phyloP scores from a whole-genome alignment of 2,329 filamentous ascomycete species.

The Aspergillus tubingensis region DNA sequence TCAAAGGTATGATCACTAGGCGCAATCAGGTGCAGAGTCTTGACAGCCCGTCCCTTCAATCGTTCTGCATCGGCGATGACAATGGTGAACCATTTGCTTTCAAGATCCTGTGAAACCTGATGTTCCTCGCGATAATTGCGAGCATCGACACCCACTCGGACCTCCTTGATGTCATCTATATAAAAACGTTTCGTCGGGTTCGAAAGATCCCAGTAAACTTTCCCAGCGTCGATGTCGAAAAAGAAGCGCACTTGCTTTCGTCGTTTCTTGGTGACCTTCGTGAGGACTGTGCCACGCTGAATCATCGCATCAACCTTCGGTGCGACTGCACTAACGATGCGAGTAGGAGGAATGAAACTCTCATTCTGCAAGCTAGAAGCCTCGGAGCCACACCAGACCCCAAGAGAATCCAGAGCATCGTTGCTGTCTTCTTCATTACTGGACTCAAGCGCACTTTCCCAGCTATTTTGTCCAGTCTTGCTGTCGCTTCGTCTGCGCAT shows the following conservation, averaged over 20 bases:
- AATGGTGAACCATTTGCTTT: slow-evolving; percentile 83
- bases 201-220: slow-evolving; percentile 82
- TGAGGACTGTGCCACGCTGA: slow-evolving; percentile 74
- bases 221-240: slow-evolving; percentile 79
- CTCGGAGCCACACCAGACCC: slow-evolving; percentile 46
- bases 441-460: slow-evolving; percentile 46
- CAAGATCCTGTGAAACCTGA: slow-evolving; percentile 65
- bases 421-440: slow-evolving; percentile 44
- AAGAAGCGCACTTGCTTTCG: slow-evolving; percentile 72
- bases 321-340: slow-evolving; percentile 44
- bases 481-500: slow-evolving; percentile 87
- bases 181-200: slow-evolving; percentile 83
- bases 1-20: slow-evolving; percentile 70
- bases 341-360: slow-evolving; percentile 34
- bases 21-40: slow-evolving; percentile 85
- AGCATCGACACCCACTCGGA: slow-evolving; percentile 79
- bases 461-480: slow-evolving; percentile 67
- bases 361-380: slow-evolving; percentile 43
- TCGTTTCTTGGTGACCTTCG: slow-evolving; percentile 83
- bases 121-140: slow-evolving; percentile 88
- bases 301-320: slow-evolving; percentile 77
- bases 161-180: slow-evolving; percentile 92
- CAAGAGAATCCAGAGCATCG: slow-evolving; percentile 48
- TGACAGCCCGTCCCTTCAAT: slow-evolving; percentile 68
- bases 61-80: slow-evolving; percentile 79